A percentile compares a stretch with the other conserved stretches of the same genome.
phyloP scores from a whole-genome alignment of 441 rosid species.

The Syzygium syzygioides region DNA sequence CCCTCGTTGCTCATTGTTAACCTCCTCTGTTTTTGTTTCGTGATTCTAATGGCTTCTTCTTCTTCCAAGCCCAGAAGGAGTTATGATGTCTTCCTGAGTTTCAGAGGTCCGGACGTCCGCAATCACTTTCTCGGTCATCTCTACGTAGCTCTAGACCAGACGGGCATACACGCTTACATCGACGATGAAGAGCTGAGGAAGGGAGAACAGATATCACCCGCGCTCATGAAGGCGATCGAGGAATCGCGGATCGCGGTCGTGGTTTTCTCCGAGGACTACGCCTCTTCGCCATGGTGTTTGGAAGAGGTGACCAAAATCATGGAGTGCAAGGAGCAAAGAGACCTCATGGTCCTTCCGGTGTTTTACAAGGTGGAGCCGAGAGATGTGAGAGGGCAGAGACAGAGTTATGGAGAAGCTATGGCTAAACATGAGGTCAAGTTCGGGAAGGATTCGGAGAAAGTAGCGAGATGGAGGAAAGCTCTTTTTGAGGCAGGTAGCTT shows the following conservation, averaged over 20 bases:
- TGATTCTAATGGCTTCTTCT: neutral
- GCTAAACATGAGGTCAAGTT: neutral
- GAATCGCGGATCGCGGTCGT: neutral
- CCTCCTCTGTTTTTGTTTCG: neutral
- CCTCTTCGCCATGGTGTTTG: neutral
- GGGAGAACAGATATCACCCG: neutral
- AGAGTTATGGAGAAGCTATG: neutral
- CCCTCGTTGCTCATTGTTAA: neutral
- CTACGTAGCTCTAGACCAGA: neutral
- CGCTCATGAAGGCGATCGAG: neutral
- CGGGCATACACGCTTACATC: neutral
- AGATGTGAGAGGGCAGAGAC: neutral
- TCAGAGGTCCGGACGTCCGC: neutral
- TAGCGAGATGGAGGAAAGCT: neutral
- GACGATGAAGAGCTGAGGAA: neutral
- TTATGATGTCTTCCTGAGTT: neutral
- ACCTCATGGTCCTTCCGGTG: neutral
- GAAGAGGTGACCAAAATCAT: neutral
- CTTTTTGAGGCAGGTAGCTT: neutral
- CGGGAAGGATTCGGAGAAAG: neutral
- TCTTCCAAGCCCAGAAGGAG: neutral
- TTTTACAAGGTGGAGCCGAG: neutral
- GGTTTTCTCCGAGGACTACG: neutral
- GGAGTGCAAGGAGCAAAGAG: neutral
- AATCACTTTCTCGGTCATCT: neutral